Conservation (phyloP, 257 asterid species). For the Vinca minor region DNA sequence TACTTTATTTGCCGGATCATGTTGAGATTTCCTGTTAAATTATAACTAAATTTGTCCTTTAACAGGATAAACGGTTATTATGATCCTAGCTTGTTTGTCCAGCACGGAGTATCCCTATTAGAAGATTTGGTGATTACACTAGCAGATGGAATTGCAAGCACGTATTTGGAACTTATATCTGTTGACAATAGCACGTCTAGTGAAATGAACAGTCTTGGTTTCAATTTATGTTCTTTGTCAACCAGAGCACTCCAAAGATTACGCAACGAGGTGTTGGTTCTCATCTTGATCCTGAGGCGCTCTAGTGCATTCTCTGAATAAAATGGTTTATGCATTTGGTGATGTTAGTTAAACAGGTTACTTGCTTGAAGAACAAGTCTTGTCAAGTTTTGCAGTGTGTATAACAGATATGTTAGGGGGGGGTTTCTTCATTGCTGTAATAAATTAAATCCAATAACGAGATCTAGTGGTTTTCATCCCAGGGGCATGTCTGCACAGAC, state of each 20-base stretch:
- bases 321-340: not conserved
- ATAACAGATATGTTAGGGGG: not conserved
- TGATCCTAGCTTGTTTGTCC: constrained; percentile 50
- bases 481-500: not conserved
- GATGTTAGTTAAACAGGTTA: not conserved
- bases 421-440: not conserved
- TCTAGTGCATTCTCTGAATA: not conserved
- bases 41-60: constrained; percentile 17
- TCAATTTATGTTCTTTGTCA: constrained; percentile 37
- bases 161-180: constrained; percentile 93
- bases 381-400: not conserved
- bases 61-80: constrained; percentile 62
- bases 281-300: not conserved
- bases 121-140: constrained; percentile 79
- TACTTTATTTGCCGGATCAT: not conserved
- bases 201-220: constrained; percentile 36
- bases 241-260: constrained; percentile 47
- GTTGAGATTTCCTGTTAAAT: not conserved
- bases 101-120: constrained; percentile 62
- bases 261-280: constrained; percentile 38
- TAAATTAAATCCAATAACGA: not conserved
- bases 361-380: not conserved
- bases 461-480: not conserved
- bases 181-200: constrained; percentile 64
- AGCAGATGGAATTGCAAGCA: constrained; percentile 90